A percentile compares a stretch with the other conserved stretches of the same genome.
Evolutionary conservation across 208 protist species (phyloP).

Genomic region (Phytomonas francai): DNA sequence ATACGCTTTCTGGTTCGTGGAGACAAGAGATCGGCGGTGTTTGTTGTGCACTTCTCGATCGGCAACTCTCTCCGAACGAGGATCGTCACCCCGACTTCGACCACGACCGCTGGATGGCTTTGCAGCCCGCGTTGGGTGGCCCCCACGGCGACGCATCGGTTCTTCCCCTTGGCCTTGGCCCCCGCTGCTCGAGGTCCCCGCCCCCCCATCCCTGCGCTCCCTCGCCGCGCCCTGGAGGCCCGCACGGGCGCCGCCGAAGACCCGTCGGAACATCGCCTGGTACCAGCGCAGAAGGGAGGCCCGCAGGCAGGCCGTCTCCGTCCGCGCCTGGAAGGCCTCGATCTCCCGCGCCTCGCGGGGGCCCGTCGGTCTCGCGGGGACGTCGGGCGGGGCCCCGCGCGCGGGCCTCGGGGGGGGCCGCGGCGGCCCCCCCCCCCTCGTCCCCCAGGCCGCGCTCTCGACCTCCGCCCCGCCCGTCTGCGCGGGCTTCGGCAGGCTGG

Average conservation of each 20-base stretch:
- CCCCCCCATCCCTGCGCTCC: not conserved
- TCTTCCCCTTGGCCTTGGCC: not conserved
- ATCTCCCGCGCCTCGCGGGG: constrained; percentile 20
- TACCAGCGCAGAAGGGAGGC: constrained; percentile 51
- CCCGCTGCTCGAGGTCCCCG: not conserved
- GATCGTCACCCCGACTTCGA: not conserved
- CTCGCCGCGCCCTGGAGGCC: too few relatives aligned
- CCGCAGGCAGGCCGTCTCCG: constrained; percentile 21
- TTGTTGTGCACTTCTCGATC: not conserved
- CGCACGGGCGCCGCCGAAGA: not conserved
- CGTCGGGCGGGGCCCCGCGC: too few relatives aligned
- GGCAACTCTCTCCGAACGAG: not conserved
- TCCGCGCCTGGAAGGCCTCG: constrained; percentile 14
- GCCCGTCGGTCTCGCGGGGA: too few relatives aligned
- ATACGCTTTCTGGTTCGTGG: not conserved
- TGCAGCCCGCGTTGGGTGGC: not conserved
- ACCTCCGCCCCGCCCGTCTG: too few relatives aligned
- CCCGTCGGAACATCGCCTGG: constrained; percentile 31
- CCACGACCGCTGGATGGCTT: not conserved
- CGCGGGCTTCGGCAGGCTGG: not conserved
- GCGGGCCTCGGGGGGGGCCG: too few relatives aligned
- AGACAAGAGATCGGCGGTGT: not conserved
- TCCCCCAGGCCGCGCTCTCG: too few relatives aligned
- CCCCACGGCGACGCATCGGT: not conserved
- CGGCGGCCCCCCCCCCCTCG: too few relatives aligned